Evolutionary conservation across 768 basidiomycete species (phyloP), one percentile per base, ranked within the genome.

Genomic region (Boletus barrowsii): DNA sequence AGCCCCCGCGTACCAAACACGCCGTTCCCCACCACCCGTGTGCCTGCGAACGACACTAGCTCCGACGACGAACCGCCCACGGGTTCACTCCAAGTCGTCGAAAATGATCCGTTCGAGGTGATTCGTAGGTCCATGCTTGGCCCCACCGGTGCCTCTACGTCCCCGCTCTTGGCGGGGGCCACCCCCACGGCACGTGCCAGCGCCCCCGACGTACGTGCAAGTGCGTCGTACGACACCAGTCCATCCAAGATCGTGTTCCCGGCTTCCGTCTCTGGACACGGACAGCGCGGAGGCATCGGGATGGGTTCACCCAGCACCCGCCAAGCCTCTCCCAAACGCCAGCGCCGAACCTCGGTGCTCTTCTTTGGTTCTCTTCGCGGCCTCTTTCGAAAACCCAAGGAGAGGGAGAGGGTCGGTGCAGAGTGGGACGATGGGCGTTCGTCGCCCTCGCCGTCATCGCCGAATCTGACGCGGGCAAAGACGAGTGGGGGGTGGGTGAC

Each of bases 361-460:
- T 58, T 70, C 32, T 59, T 69, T 4, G 62, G 70, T 3, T 66
- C 68, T 4, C 42, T 70, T 5, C 62, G 61, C 0, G 66, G 68
- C 14, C 51, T 70, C 5, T 70, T 69, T 47, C 57, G 57, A 18
- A 70, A 61, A 43, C 62, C 61, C 1, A 61, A 56, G 26, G 62
- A 57, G 10, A 48, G 59, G 24, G 53, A 30, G 2, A n/a, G 39
- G 20, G 2, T 36, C n/a, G 18, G 10, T 11, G 33, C 17, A 0
- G 60, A 59, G 7, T 62, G 57, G 63, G 59, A 63, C 4, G 63
- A 55, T 3, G 49, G 10, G 5, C 29, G 9, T 22, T 9, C 39
- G 4, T 51, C 64, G 13, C 52, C 61, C 9, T 11, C 30, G 33
- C 32, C 22, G 2, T n/a, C 32, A 13, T 11, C 36, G 3, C 36